Conservation (phyloP, 1,284 basidiomycete species). For the Melampsora larici-populina region DNA sequence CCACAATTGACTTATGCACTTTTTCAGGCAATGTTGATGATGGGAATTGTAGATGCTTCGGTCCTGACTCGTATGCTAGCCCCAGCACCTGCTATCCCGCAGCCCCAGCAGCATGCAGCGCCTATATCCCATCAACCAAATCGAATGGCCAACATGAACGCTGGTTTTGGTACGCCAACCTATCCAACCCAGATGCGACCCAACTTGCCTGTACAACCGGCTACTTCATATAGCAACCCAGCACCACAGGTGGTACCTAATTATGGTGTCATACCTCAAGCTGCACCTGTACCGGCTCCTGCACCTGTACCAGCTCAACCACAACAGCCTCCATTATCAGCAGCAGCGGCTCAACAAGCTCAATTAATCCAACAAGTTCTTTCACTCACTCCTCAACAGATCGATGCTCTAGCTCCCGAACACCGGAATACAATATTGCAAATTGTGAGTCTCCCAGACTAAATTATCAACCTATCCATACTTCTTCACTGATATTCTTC, state of each 20-base stretch:
- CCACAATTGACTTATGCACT: constrained; percentile 94
- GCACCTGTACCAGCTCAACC: constrained; percentile 25
- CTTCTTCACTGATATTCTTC: background rate
- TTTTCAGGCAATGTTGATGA: constrained; percentile 88
- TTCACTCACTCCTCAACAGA: constrained; percentile 77
- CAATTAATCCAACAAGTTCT: constrained; percentile 66
- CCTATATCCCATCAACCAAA: background rate
- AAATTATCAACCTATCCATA: background rate
- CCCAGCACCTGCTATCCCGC: constrained; percentile 16
- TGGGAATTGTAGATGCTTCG: constrained; percentile 87
- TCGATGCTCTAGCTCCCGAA: constrained; percentile 73
- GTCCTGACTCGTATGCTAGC: constrained; percentile 65
- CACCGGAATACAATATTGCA: constrained; percentile 82
- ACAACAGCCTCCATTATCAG: constrained; percentile 5
- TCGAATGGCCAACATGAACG: constrained; percentile 15
- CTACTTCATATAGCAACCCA: constrained; percentile 2
- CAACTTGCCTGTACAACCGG: constrained; percentile 12
- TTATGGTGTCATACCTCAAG: constrained; percentile 35
- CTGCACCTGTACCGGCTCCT: constrained; percentile 8
- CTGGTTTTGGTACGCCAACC: constrained; percentile 11
- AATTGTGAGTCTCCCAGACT: constrained; percentile 53
- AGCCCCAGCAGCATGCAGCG: constrained; percentile 14
- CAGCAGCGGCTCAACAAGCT: constrained; percentile 32
- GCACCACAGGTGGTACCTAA: constrained; percentile 14
- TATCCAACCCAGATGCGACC: constrained; percentile 27